Conservation (phyloP, 495 filamentous ascomycete species). For the Lasiosphaeria ovina region DNA sequence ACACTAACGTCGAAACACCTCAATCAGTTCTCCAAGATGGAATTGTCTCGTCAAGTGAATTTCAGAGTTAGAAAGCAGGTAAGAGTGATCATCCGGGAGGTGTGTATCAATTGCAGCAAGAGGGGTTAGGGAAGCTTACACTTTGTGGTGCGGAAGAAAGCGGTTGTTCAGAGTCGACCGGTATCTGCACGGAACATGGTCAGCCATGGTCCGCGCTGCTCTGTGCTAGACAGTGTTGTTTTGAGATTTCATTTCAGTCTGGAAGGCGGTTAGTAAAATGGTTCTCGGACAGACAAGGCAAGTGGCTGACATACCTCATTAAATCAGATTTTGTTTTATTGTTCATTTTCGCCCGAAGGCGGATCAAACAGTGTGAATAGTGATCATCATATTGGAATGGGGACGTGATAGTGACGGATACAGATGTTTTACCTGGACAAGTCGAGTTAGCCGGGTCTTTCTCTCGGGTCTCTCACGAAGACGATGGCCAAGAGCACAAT, state of each 20-base stretch:
- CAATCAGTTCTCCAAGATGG: constrained; percentile 97
- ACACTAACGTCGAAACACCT: constrained; percentile 13
- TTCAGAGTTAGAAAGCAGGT: constrained; percentile 70
- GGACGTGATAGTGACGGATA: constrained; percentile 18
- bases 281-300: neutral
- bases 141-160: constrained; percentile 9
- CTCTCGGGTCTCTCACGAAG: constrained; percentile 9
- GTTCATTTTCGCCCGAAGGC: constrained; percentile 71
- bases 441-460: constrained; percentile 32
- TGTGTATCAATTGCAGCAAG: constrained; percentile 14
- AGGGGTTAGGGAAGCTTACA: constrained; percentile 21
- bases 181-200: constrained; percentile 35
- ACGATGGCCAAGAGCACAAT: constrained; percentile 48
- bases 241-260: constrained; percentile 34
- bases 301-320: constrained; percentile 71
- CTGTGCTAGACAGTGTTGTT: constrained; percentile 1
- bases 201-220: constrained; percentile 27
- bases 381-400: constrained; percentile 44
- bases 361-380: constrained; percentile 99
- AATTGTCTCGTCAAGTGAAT: constrained; percentile 70
- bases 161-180: constrained; percentile 4
- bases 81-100: constrained; percentile 71
- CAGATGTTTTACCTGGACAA: constrained; percentile 43
- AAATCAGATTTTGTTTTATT: constrained; percentile 92
- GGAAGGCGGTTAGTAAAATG: constrained; percentile 43